Evolutionary conservation across 75 land plant species (phyloP), one percentile per base, ranked within the genome.

Genomic region (Selaginella tamariscina): DNA sequence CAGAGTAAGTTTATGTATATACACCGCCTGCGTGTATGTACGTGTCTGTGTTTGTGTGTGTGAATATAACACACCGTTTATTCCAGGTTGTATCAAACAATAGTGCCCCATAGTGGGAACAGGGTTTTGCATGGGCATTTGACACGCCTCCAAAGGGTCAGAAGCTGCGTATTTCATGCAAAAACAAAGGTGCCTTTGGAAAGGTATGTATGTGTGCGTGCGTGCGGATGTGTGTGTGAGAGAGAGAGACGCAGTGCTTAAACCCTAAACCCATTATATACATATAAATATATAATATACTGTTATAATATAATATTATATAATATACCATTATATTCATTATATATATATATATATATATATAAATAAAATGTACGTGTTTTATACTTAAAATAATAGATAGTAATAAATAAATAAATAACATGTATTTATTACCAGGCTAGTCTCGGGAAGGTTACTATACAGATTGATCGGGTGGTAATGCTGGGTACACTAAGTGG

Each of bases 61-160:
- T 18, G 26, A 2, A 18, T 27, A 27, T 24, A 18, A 26, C n/a
- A n/a, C 18, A 68, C 30, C 27, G 29, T 32, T 30, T 29, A 30
- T 66, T 29, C 30, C 74, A 74, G 76, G 76, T 71, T 5, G 66
- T 74, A 27, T 54, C 73, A 33, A 60, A 74, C 39, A 70, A 22
- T 5, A 71, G 23, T 1, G 49, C 66, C 24, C 76, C 76, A 29
- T 65, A 74, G 30, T 74, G 76, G 76, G 55, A 71, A 30, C 76
- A 74, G 70, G 76, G 49, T 32, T 74, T 74, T 74, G 65, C 76
- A 29, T 74, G 76, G 76, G 75, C 76, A 32, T 74, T 74, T 44
- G 76, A 71, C 11, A 28, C 26, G 27, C 75, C 76, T 30, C 76
- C 76, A 1, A 74, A 33, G 56, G 76, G 76, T 32, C 76, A 74